Base-by-base conservation (phyloP, 2,329 filamentous ascomycete species). In the Drechslerella coelobrocha region DNA sequence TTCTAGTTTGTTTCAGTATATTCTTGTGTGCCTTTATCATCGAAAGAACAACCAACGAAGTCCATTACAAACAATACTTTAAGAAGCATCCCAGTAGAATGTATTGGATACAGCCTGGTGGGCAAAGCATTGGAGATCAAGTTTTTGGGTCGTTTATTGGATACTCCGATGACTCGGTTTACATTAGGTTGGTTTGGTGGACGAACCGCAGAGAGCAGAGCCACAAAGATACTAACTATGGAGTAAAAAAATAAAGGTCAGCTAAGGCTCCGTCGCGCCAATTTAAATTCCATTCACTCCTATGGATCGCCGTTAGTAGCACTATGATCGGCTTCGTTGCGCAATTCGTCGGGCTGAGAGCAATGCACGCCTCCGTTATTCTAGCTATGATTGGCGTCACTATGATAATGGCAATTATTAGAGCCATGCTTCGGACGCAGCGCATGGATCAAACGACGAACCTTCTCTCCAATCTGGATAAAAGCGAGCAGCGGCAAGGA, bases 1-100 rank as follows among this genome's bases (percentile, higher is more conserved):
- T 78, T 0, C 1, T 77, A 1, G 51, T 80, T 10, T 72, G 75
- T 0, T 2, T 65, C 4, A 78, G 78, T 0, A 72, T 80, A 31
- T 41, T 79, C 0, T 29, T 79, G 0, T 80, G 78, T 59, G 73
- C 75, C 0, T 75, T 76, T 47, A 76, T 80, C 2, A 76, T 80
- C 7, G 77, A 79, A 23, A 61, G 53, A 5, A 78, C 78, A 43
- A 79, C 78, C 0, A 17, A 37, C 1, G 77, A 69, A 27, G 31
- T 41, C 17, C 65, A 69, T 17, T 69, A 69, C 21, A 14, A 61
- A 27, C 63, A 68, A n/a, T 6, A 31, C 27, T 29, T 9, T 29
- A 61, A 6, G 47, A 39, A 10, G 48, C 45, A 4, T 19, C 19
- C 1, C 19, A 54, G 21, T 65, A 54, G n/a, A 57, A 62, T 71